A percentile compares a stretch with the other conserved stretches of the same genome.
Conservation (phyloP, 2,329 filamentous ascomycete species). For the Ciborinia camelliae region DNA sequence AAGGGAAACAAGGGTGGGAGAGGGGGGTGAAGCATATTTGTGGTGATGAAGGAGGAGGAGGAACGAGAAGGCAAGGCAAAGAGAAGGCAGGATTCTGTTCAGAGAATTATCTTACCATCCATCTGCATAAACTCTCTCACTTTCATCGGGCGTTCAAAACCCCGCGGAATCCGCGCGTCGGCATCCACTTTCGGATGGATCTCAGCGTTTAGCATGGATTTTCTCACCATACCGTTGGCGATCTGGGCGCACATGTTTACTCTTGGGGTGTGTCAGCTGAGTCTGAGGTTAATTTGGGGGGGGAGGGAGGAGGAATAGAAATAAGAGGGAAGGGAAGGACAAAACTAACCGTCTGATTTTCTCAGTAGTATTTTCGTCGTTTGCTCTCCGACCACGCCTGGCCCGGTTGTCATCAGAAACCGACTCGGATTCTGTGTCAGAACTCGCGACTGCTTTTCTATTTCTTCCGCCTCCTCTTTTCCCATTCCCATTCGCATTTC, state of each 20-base stretch:
- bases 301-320: not conserved
- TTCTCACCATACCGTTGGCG: conserved; percentile 24
- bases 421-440: not conserved
- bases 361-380: conserved; percentile 7
- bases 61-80: conserved; percentile 4
- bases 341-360: conserved; percentile 23
- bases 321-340: not conserved
- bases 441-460: not conserved
- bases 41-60: not conserved
- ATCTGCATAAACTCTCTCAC: conserved; percentile 26
- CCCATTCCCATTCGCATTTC: not conserved
- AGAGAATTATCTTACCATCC: too few species aligned
- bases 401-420: not conserved
- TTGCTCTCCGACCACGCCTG: too few species aligned
- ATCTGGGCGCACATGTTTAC: conserved; percentile 28
- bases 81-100: too few species aligned
- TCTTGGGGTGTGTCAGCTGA: conserved; percentile 15
- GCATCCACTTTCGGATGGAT: conserved; percentile 29
- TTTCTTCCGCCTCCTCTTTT: not conserved
- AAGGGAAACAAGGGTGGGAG: not conserved
- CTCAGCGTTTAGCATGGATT: conserved; percentile 23
- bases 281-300: not conserved
- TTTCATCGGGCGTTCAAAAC: conserved; percentile 25
- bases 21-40: not conserved
- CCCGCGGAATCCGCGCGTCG: conserved; percentile 23